Evolutionary conservation across 1,284 basidiomycete species (phyloP), one percentile per base, ranked within the genome.

Genomic region (Pascua guehoae): DNA sequence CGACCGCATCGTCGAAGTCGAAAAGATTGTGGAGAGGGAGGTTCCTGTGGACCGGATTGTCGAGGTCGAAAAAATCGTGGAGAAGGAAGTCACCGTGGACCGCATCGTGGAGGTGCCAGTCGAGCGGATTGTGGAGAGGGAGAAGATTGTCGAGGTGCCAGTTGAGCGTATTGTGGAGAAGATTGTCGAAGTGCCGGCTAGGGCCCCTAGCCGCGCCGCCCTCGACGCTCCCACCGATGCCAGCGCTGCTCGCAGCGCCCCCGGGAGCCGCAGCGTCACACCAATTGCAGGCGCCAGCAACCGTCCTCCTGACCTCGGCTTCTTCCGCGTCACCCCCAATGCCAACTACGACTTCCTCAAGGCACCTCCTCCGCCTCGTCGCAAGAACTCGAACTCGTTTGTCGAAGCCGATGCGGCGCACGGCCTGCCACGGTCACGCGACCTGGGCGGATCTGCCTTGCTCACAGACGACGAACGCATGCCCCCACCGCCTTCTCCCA

Each of bases 1-100:
- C 38, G 72, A 80, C 54, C 79, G 51, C 76, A 76, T 61, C 18
- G 80, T 78, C 42, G 42, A 73, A 53, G 50, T 82, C 81, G 57
- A 59, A 32, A 70, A 59, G 12, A 62, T 67, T 16, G 65, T 72
- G 24, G 74, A 76, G 54, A 63, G 7, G 47, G 66, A 78, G 60
- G 69, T 63, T 79, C 58, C 68, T 77, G 46, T 79, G 17, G 69
- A 75, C 47, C 70, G 68, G 42, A 63, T 68, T 40, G 47, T 36
- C 18, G 68, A 66, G 53, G 72, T 56, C 32, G 66, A 70, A 41
- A 62, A 60, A 44, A 53, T 64, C n/a, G 64, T 70, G 17, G 74
- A 70, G 53, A 58, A 64, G 4, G 53, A 54, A 32, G 24, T 3
- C 7, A 32, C 24, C 24, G 24, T 70, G 63, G 61, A 60, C 56